Conservation (phyloP, 768 basidiomycete species). For the Candolleomyces efflorescens region DNA sequence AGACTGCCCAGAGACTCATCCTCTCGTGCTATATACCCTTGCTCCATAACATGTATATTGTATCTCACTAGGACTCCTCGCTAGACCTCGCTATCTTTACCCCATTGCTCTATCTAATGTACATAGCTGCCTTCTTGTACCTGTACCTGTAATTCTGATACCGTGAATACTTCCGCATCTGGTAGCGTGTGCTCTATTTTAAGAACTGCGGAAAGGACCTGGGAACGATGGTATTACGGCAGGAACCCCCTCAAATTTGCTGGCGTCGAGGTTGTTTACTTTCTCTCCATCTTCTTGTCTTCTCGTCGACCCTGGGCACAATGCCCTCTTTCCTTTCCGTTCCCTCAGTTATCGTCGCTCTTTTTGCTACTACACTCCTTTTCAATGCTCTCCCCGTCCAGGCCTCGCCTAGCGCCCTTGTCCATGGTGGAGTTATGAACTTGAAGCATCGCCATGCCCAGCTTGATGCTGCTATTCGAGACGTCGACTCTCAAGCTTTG, state of each 20-base stretch:
- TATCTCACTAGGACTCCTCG: too few species aligned
- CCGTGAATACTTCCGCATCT: not conserved
- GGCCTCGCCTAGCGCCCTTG: not conserved
- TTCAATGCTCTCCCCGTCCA: constrained; percentile 2
- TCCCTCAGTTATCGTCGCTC: not conserved
- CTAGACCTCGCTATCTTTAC: not conserved
- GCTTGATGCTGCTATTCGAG: not conserved
- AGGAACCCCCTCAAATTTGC: not conserved
- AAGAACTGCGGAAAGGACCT: not conserved
- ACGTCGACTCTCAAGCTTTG: not conserved
- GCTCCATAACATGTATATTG: too few species aligned
- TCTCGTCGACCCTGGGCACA: not conserved
- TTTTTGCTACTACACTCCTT: not conserved
- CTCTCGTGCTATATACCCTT: too few species aligned
- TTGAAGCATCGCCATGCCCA: not conserved
- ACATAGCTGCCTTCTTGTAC: not conserved
- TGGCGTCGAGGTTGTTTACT: not conserved
- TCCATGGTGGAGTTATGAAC: not conserved
- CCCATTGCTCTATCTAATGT: not conserved
- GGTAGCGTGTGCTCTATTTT: constrained; percentile 1
- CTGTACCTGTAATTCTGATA: not conserved
- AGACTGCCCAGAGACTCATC: too few species aligned
- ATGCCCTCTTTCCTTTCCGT: not conserved
- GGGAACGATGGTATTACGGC: not conserved
- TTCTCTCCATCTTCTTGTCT: not conserved